Evolutionary conservation across 1,284 basidiomycete species (phyloP), one percentile per base, ranked within the genome.

Genomic region (Trichosporon sp.): DNA sequence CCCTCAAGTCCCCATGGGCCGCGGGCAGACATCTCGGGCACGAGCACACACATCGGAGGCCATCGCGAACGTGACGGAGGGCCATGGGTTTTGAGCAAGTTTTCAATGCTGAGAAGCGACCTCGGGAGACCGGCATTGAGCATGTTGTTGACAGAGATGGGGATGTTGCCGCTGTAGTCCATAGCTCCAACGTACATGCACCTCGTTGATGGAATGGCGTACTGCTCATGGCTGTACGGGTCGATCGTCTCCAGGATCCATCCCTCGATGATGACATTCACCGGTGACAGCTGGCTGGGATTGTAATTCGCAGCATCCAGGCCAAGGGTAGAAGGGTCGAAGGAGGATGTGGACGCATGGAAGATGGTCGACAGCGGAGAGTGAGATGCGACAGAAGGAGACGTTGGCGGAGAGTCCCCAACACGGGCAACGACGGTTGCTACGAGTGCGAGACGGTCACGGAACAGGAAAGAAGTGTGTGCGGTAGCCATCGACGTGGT

Each of bases 201-300:
- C 68, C 92, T 86, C 31, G 96, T 94, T 2, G 95, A 98, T 0
- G 96, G 96, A 63, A 99, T 98, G 14, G 93, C 89, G 80, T 96
- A 96, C 77, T 94, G 95, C 81, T 97, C 94, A 72, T 92, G 91
- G 59, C 93, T 93, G 81, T 99, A 99, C 0, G 97, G 96, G 81
- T 99, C 96, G 61, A 99, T 87, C 0, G 96, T 98, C 85, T 99
- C 95, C 75, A 98, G 84, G 61, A 98, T 91, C 97, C 97, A 99
- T 0, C 93, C 96, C 77, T 98, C 95, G 2, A 99, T 86, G 74
- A 93, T 90, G 61, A 96, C 86, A 21, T 91, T 90, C 0, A 94
- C 96, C 8, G 93, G 85, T 0, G 94, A 93, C 12, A 95, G 86
- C 0, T 74, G 80, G 66, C 89, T 88, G 0, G 93, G 87, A 79